phyloP scores from a whole-genome alignment of 345 rosid genomes.

The Excoecaria cochinchinensis region DNA sequence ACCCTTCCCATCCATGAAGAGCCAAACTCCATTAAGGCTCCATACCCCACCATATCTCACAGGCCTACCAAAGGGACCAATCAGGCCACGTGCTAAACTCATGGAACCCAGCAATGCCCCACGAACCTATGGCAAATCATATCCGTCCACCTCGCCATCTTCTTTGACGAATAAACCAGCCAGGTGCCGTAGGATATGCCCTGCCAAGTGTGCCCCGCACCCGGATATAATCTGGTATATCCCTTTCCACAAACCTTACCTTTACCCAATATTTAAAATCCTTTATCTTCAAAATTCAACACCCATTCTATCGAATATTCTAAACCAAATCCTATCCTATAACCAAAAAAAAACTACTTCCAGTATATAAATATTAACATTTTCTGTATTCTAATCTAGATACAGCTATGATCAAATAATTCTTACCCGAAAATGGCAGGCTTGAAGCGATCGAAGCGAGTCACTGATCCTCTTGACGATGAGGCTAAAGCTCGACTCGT shows the following conservation, averaged over 20 bases:
- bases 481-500: constrained; percentile 64
- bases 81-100: constrained; percentile 5
- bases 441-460: constrained; percentile 46
- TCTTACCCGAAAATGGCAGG: constrained; percentile 29
- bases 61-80: background rate
- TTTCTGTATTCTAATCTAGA: too few relatives aligned
- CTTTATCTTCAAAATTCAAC: background rate
- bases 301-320: constrained; percentile 34
- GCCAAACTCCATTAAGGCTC: background rate
- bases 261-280: background rate
- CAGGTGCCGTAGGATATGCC: constrained; percentile 47
- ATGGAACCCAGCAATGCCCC: background rate
- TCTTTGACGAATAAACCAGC: constrained; percentile 25
- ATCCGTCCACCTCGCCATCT: constrained; percentile 16
- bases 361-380: too few relatives aligned
- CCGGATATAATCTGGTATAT: constrained; percentile 32
- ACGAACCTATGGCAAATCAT: constrained; percentile 8
- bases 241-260: constrained; percentile 7
- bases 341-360: too few relatives aligned
- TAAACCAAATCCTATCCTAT: constrained; percentile 18
- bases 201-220: background rate
- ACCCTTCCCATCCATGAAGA: constrained; percentile 24
- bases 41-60: background rate
- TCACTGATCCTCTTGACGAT: constrained; percentile 58
- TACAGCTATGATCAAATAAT: too few relatives aligned